phyloP scores from a whole-genome alignment of 495 filamentous ascomycete genomes.

The Xylaria grammica region DNA sequence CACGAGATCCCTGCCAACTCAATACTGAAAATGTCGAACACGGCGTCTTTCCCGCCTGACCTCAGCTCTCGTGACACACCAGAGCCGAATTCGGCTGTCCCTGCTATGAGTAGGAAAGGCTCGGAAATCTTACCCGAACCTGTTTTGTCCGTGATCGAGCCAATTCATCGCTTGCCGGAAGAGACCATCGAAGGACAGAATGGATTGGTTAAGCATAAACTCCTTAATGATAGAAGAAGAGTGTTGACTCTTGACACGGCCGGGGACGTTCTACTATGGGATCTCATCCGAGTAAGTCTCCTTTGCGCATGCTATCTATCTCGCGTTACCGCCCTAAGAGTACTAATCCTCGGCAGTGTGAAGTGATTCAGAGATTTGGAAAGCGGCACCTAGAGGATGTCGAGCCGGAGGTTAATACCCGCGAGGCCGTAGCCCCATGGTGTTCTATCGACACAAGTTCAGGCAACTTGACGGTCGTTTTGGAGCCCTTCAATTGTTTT shows the following conservation, averaged over 20 bases:
- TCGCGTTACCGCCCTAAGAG: background rate
- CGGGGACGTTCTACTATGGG: conserved; percentile 96
- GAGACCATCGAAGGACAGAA: conserved; percentile 94
- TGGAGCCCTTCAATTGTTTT: conserved; percentile 96
- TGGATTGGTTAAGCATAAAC: conserved; percentile 89
- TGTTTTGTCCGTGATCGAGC: conserved; percentile 61
- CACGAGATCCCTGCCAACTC: conserved; percentile 77
- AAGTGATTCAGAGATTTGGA: conserved; percentile 83
- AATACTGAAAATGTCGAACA: conserved; percentile 80
- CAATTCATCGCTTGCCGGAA: conserved; percentile 75
- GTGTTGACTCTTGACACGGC: conserved; percentile 93
- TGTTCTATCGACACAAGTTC: conserved; percentile 93
- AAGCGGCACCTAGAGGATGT: conserved; percentile 94
- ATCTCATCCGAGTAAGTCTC: conserved; percentile 74
- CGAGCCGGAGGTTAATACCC: conserved; percentile 82
- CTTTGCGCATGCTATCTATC: conserved; percentile 11
- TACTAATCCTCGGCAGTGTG: conserved; percentile 61
- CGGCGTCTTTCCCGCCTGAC: conserved; percentile 69
- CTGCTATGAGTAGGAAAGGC: conserved; percentile 57
- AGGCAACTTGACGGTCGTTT: conserved; percentile 83
- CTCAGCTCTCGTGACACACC: conserved; percentile 36
- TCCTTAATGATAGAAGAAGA: conserved; percentile 88
- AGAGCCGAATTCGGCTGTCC: conserved; percentile 53
- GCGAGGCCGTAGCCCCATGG: conserved; percentile 91
- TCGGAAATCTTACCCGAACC: conserved; percentile 67